Conservation (phyloP, 331 rosid species). For the Cydonia oblonga region DNA sequence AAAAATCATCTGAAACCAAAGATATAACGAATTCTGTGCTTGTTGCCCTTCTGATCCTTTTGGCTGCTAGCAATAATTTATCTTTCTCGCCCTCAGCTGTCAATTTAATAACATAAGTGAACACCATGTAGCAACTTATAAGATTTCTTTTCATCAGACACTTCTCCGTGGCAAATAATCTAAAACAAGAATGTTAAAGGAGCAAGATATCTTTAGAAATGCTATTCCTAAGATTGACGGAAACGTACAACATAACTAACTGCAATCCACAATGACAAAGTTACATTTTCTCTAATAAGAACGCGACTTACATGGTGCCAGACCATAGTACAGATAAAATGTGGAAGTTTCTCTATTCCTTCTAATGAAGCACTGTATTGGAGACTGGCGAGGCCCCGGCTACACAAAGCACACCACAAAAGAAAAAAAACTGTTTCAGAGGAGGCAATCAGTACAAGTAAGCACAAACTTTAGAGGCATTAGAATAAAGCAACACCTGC, state of each 20-base stretch:
- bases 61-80: constrained; percentile 28
- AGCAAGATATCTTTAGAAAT: neutral
- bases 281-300: neutral
- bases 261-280: no score
- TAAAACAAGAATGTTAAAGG: neutral
- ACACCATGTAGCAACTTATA: constrained; percentile 6
- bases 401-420: constrained; percentile 10
- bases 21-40: constrained; percentile 61
- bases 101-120: constrained; percentile 13
- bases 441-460: neutral
- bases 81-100: constrained; percentile 56
- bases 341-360: constrained; percentile 68
- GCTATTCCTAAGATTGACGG: neutral
- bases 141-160: neutral
- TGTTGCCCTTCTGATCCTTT: constrained; percentile 51
- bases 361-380: constrained; percentile 62
- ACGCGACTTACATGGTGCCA: constrained; percentile 54
- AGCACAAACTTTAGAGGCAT: neutral
- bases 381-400: constrained; percentile 75
- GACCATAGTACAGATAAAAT: constrained; percentile 46
- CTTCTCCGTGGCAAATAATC: no score
- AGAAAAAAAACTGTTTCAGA: neutral
- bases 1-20: constrained; percentile 61
- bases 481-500: constrained; percentile 38
- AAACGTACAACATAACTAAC: neutral